A percentile compares a stretch with the other conserved stretches of the same genome.
These are phyloP conservation scores for Cyclotella choctawhatcheeana DNA, from an alignment of 108 stramenopile species.

Conservation along the genomic window DNA sequence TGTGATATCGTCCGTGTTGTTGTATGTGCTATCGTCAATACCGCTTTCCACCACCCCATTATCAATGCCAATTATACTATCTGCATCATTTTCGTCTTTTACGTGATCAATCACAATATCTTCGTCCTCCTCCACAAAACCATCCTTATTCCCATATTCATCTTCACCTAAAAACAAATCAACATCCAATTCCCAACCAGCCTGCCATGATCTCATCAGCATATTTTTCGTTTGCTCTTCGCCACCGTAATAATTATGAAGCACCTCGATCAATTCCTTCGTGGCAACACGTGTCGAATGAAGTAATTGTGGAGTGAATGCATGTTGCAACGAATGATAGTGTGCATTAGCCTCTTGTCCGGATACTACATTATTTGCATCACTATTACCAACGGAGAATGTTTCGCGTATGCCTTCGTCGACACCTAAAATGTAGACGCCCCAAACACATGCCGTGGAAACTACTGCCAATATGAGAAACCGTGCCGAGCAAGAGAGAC, in stretches of 20 bases:
- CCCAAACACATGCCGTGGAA: not conserved
- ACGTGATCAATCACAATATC: too few species aligned
- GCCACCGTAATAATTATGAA: conserved; percentile 52
- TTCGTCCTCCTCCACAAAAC: not conserved
- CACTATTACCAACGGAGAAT: too few species aligned
- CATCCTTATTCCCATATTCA: not conserved
- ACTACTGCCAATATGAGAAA: not conserved
- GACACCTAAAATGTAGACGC: conserved; percentile 9
- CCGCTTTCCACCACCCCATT: conserved; percentile 14
- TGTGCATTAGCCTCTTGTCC: not conserved
- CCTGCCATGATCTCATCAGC: conserved; percentile 44
- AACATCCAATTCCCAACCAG: conserved; percentile 34
- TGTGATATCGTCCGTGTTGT: not conserved
- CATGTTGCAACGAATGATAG: not conserved
- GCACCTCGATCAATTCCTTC: conserved; percentile 24
- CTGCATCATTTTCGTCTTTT: not conserved
- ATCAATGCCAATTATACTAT: not conserved
- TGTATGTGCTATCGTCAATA: not conserved
- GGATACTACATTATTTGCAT: not conserved
- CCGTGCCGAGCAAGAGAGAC: conserved; percentile 10
- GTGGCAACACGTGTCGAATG: conserved; percentile 26
- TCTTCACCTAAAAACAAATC: conserved; percentile 8
- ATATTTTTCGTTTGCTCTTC: conserved; percentile 24
- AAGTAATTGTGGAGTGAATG: conserved; percentile 17
- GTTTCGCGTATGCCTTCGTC: conserved; percentile 17